These are phyloP conservation scores for Pseudoscleropodium purum DNA, from an alignment of 225 moss, liverwort and hornwort species.

Conservation along the genomic window DNA sequence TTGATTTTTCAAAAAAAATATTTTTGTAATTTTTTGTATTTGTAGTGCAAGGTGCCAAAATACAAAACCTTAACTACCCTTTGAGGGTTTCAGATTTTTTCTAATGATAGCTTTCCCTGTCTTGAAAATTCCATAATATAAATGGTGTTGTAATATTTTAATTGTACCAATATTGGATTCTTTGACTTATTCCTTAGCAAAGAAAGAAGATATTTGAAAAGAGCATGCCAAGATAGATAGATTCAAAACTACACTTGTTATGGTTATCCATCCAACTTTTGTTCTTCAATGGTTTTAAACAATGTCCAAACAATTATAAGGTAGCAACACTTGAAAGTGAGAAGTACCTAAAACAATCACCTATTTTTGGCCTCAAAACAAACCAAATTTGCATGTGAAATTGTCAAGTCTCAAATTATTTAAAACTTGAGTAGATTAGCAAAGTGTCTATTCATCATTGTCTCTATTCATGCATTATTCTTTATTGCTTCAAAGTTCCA, in stretches of 20 bases:
- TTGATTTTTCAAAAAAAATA: too few relatives aligned
- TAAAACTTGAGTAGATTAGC: background rate
- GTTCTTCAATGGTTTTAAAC: background rate
- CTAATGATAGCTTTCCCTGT: background rate
- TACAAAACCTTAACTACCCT: too few relatives aligned
- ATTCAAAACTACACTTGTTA: background rate
- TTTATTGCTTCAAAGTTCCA: background rate
- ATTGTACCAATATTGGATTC: background rate
- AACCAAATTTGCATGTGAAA: background rate
- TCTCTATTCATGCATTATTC: background rate
- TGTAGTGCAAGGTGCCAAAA: too few relatives aligned
- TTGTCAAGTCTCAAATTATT: background rate
- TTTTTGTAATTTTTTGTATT: too few relatives aligned
- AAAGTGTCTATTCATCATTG: background rate
- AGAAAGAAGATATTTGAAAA: background rate
- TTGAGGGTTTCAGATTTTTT: too few relatives aligned
- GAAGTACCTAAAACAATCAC: background rate
- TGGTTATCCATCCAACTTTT: background rate
- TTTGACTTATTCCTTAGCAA: rapidly evolving
- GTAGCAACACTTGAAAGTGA: rapidly evolving
- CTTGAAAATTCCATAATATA: background rate
- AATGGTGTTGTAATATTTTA: background rate
- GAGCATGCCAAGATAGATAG: background rate
- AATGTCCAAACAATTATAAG: background rate
- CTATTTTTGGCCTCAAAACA: background rate